A percentile compares a stretch with the other conserved stretches of the same genome.
These are phyloP conservation scores for Cercospora sp. DNA, from an alignment of 2,329 filamentous ascomycete species.

Conservation along the genomic window DNA sequence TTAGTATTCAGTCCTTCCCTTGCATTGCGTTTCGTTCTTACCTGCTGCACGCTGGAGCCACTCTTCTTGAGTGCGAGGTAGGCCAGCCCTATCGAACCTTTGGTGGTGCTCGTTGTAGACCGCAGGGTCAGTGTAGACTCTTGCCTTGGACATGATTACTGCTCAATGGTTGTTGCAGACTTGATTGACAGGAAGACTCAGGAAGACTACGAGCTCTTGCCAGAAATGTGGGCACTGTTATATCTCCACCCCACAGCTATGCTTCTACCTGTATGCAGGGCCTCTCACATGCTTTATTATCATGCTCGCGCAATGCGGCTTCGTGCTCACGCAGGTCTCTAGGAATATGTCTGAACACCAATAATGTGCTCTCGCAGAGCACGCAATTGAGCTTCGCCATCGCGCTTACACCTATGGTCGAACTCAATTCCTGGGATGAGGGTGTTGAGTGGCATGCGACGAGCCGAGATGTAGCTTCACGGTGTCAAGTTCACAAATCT, in stretches of 20 bases:
- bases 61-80: conserved; percentile 44
- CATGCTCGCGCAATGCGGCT: not conserved
- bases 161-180: not conserved
- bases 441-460: conserved; percentile 9
- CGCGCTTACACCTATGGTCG: conserved; percentile 12
- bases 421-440: conserved; percentile 7
- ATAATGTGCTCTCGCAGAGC: conserved; percentile 8
- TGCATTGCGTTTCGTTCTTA: not conserved
- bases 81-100: conserved; percentile 27
- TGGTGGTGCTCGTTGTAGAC: conserved; percentile 31
- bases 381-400: conserved; percentile 21
- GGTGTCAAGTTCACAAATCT: not conserved
- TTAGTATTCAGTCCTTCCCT: not conserved
- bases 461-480: conserved; percentile 11
- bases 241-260: not conserved
- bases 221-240: not conserved
- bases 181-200: not conserved
- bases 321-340: not conserved
- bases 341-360: not conserved
- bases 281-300: conserved; percentile 3
- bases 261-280: not conserved
- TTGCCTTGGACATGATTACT: conserved; percentile 14
- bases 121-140: conserved; percentile 31
- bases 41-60: conserved; percentile 51
- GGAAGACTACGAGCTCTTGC: not conserved